Base-by-base conservation (phyloP, 1,284 basidiomycete genomes). In the Malassezia japonica region DNA sequence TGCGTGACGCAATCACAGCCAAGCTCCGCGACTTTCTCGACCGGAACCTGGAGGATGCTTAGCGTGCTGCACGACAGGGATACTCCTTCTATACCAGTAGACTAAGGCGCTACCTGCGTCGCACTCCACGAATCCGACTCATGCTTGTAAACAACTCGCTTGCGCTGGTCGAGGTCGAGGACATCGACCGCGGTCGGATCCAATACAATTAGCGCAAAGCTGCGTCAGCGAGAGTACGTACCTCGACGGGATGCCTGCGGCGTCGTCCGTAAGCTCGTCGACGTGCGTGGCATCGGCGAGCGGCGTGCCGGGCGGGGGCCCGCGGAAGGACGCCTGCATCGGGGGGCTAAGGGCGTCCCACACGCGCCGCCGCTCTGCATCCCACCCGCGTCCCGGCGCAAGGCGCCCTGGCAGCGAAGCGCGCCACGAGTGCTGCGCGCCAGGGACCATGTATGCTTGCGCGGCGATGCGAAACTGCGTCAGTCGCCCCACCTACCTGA, bases 21-120 rank as follows among this genome's bases (percentile, higher is more conserved):
- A 43, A 48, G 32, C 15, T 54, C 25, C 46, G 46, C 16, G 46
- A 48, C 29, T 54, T 48, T 35, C 23, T 54, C 20, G 51, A 54
- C 24, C 46, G 51, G 0, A 54, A 54, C 24, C 35, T 54, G 15
- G 51, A 54, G 34, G 51, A 54, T 21, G 51, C 51, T 18, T 54
- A 45, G 24, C 18, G 10, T 13, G 9, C 21, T 31, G 21, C 6
- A 24, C 12, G 18, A 20, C 21, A 23, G 3, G 25, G 25, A n/a
- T 15, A 31, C 39, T 25, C 16, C 16, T 23, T 15, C 20, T 33
- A 39, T 24, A 21, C 18, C 6, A 2, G 18, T 13, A 46, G 4
- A 2, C 36, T 46, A 46, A 4, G 44, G 50, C 28, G 34, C 35
- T n/a, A 51, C 49, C n/a, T 34, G 6, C 1, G 13, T 20, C 12